phyloP scores from a whole-genome alignment of 208 protist species.

The Trypanosoma melophagium region DNA sequence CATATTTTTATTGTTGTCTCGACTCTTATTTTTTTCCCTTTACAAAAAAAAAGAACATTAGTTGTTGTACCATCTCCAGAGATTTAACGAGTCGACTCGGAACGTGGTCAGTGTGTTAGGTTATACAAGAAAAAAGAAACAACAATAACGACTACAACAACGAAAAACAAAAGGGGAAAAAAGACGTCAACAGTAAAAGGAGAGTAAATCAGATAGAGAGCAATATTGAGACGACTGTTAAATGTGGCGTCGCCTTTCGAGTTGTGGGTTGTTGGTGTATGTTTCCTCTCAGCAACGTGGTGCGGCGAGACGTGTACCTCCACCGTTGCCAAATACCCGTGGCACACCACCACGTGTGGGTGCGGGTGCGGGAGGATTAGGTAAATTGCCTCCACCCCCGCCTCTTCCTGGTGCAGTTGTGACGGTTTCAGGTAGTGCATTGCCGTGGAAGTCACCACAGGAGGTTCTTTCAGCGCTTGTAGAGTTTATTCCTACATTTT shows the following conservation, averaged over 20 bases:
- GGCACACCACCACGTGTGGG: conserved; percentile 1
- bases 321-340: conserved; percentile 20
- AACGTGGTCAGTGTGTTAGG: too few species aligned
- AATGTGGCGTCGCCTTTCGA: conserved; percentile 13
- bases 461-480: conserved; percentile 66
- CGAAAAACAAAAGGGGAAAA: background rate
- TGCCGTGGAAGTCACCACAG: conserved; percentile 61
- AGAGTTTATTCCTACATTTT: conserved; percentile 84
- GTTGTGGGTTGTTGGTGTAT: background rate
- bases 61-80: too few species aligned
- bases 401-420: conserved; percentile 25
- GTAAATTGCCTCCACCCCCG: conserved; percentile 32
- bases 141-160: background rate
- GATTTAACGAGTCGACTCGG: too few species aligned
- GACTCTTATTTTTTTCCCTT: too few species aligned
- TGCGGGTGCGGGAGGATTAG: background rate
- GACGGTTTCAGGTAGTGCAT: conserved; percentile 2
- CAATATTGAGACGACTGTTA: background rate
- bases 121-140: too few species aligned
- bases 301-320: conserved; percentile 19
- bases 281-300: background rate
- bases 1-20: too few species aligned
- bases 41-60: conserved; percentile 2
- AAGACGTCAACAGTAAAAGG: background rate
- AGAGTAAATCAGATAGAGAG: background rate